Evolutionary conservation across 2,329 filamentous ascomycete species (phyloP).

Genomic region (Penicillium digitatum): DNA sequence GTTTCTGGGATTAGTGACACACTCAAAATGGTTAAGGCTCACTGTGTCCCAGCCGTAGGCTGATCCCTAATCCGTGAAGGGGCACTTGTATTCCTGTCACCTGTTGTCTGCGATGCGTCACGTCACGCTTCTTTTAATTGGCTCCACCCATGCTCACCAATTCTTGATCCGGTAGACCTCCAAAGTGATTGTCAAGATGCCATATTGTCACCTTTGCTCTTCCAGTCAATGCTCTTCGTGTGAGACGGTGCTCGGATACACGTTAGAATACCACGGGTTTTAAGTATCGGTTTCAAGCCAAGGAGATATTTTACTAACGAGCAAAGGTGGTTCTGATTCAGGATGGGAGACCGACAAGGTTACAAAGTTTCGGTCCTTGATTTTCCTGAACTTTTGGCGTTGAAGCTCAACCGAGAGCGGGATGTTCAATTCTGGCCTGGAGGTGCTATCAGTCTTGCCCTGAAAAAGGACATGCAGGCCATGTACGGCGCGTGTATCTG

Average conservation of each 20-base stretch:
- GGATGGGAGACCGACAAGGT: conserved; percentile 53
- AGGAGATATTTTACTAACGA: conserved; percentile 49
- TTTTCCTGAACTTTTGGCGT: conserved; percentile 56
- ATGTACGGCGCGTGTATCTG: conserved; percentile 22
- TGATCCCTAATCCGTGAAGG: conserved; percentile 39
- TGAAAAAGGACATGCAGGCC: conserved; percentile 44
- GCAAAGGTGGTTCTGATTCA: conserved; percentile 52
- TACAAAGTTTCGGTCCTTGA: conserved; percentile 50
- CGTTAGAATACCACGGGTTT: conserved; percentile 47
- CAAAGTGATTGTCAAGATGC: conserved; percentile 40
- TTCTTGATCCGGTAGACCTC: conserved; percentile 49
- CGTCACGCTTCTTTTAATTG: conserved; percentile 54
- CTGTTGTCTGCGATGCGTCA: conserved; percentile 42
- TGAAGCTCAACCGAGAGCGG: conserved; percentile 49
- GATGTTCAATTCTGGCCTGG: conserved; percentile 52
- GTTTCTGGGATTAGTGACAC: conserved; percentile 25
- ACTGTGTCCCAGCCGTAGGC: conserved; percentile 26
- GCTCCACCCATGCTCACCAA: conserved; percentile 56
- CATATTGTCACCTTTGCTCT: conserved; percentile 48
- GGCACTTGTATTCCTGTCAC: conserved; percentile 47
- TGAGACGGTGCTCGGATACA: conserved; percentile 51
- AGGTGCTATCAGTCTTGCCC: conserved; percentile 50
- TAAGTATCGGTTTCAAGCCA: conserved; percentile 48
- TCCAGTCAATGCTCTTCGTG: conserved; percentile 54
- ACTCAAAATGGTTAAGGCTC: conserved; percentile 18